These are phyloP conservation scores for Leccinum subgranulosum DNA, from an alignment of 768 basidiomycete species.

Conservation along the genomic window DNA sequence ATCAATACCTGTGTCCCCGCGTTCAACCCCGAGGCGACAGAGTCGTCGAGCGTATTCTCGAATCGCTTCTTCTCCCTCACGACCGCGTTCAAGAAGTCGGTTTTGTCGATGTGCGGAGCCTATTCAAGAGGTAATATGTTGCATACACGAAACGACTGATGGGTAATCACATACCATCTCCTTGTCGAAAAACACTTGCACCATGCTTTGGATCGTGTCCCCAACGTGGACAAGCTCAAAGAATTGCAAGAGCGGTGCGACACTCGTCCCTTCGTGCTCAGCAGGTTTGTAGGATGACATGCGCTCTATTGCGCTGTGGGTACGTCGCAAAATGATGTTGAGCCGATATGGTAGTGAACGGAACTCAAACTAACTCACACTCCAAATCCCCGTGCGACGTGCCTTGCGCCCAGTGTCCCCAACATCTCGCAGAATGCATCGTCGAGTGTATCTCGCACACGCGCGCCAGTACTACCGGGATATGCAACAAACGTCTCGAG, in stretches of 20 bases:
- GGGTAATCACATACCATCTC: constrained; percentile 60
- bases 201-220: constrained; percentile 96
- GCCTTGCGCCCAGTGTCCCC: constrained; percentile 70
- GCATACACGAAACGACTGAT: neutral
- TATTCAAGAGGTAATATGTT: constrained; percentile 21
- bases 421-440: constrained; percentile 88
- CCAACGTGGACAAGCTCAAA: constrained; percentile 97
- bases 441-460: constrained; percentile 90
- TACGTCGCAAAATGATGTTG: neutral
- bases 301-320: constrained; percentile 73
- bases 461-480: constrained; percentile 81
- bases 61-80: constrained; percentile 97
- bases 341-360: neutral
- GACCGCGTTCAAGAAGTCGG: constrained; percentile 89
- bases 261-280: constrained; percentile 78
- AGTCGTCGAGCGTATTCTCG: constrained; percentile 88
- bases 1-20: constrained; percentile 94
- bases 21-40: constrained; percentile 90
- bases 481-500: constrained; percentile 88
- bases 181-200: constrained; percentile 98
- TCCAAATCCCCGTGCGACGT: constrained; percentile 77
- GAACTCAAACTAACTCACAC: constrained; percentile 42
- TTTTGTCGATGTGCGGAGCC: constrained; percentile 87
- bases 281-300: constrained; percentile 90
- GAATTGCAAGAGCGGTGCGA: constrained; percentile 93